Base-by-base conservation (phyloP, 805 yeast genomes). In the Alloascoidea hylecoeti region DNA sequence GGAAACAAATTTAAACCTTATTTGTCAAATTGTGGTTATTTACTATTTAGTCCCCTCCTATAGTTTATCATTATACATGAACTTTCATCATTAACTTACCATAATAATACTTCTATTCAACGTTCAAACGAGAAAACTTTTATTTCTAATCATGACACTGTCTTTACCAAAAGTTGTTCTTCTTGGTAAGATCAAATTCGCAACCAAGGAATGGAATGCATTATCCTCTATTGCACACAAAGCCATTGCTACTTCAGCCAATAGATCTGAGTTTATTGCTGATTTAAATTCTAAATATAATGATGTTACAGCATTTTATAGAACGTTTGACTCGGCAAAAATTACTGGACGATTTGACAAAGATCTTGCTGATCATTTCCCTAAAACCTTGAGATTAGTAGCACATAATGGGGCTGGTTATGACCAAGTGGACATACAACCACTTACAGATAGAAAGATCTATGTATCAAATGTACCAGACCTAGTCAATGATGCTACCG, bases 401-500 rank as follows among this genome's bases (percentile, higher is more conserved):
- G 56, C 67, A 41, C 68, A 69, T 47, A 60, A 59, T 46, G 75
- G 78, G 37, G 78, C 78, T 1, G 80, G 80, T 15, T 74, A 72
- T 49, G 78, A 73, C 46, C 62, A 61, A 43, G 55, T 70, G 28
- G 72, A 70, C 42, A 62, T 66, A 14, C 46, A 50, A 5, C 62
- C 61, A 38, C 58, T 67, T 43, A 59, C 63, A 12, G 47, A 46
- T 4, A 46, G 58, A 32, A 63, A 61, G 3, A 64, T 73, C 36
- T 71, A 17, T 15, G 38, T 16, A 16, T 66, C 82, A 36, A 75
- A 79, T 53, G 71, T 74, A 16, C 83, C 88, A 5, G 61, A 59
- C 3, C 65, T 78, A 5, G 88, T 79, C 12, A 79, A 75, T 49
- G 68, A 66, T 15, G 75, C 86, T 9, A 80, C 88, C 2, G 86